Evolutionary conservation across 495 filamentous ascomycete species (phyloP).

Genomic region (Durotheca rogersii): DNA sequence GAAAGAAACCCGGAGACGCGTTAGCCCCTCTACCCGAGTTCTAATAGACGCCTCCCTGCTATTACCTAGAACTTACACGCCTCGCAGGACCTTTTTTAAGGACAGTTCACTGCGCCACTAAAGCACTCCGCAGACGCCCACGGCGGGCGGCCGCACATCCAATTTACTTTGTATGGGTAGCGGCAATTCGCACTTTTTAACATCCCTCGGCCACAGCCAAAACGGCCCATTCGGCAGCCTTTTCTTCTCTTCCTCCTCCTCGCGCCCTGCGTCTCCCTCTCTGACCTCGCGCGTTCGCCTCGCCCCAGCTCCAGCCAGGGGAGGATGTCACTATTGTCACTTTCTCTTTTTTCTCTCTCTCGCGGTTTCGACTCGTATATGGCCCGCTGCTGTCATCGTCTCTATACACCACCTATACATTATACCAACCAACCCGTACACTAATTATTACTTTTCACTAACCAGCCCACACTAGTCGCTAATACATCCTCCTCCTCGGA

Average conservation of each 20-base stretch:
- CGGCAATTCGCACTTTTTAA: background rate
- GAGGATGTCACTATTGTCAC: background rate
- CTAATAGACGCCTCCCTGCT: too few species aligned
- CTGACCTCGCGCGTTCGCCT: background rate
- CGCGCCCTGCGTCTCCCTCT: background rate
- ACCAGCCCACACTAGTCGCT: background rate
- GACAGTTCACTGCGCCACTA: background rate
- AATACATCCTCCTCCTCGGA: background rate
- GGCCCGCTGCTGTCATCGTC: too few species aligned
- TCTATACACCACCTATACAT: too few species aligned
- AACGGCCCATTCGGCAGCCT: background rate
- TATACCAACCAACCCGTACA: background rate
- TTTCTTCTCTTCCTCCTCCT: background rate
- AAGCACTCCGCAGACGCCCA: background rate
- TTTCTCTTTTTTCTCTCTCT: background rate
- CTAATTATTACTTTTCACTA: background rate
- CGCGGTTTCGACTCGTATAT: too few species aligned
- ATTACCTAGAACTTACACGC: too few species aligned
- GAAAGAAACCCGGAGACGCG: too few species aligned
- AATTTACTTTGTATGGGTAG: background rate
- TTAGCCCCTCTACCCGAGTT: too few species aligned
- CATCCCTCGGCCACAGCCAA: background rate
- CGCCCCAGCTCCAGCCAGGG: background rate
- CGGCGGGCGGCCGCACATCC: background rate
- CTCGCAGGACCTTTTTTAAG: too few species aligned